These are phyloP conservation scores for Dicorynia guianensis DNA, from an alignment of 306 rosid genomes.

Conservation along the genomic window DNA sequence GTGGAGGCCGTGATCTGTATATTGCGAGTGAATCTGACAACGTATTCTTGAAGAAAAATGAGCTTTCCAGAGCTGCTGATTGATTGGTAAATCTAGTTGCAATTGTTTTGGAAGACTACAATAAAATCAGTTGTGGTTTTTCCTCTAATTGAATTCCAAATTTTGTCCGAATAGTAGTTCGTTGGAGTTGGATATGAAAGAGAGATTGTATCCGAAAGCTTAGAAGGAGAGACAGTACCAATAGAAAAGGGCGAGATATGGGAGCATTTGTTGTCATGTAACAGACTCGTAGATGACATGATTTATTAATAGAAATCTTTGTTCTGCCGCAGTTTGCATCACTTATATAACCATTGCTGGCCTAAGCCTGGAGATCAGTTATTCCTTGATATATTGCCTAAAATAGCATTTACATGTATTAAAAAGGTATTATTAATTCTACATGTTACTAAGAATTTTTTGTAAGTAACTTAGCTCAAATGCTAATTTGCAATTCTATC, in stretches of 20 bases:
- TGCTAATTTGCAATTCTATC: too few relatives aligned
- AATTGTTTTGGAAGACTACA: constrained; percentile 56
- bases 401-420: too few relatives aligned
- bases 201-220: constrained; percentile 38
- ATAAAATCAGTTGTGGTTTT: constrained; percentile 43
- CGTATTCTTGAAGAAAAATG: constrained; percentile 54
- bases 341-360: too few relatives aligned
- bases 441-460: too few relatives aligned
- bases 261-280: constrained; percentile 17
- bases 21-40: constrained; percentile 62
- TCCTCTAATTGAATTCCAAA: constrained; percentile 42
- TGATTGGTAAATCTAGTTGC: constrained; percentile 51
- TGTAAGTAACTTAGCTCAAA: too few relatives aligned
- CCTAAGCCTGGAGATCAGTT: too few relatives aligned
- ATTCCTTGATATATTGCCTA: too few relatives aligned
- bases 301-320: constrained; percentile 32
- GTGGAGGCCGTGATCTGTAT: constrained; percentile 67
- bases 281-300: constrained; percentile 27
- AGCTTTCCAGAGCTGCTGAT: constrained; percentile 40
- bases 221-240: constrained; percentile 26
- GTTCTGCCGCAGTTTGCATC: background rate
- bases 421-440: too few relatives aligned
- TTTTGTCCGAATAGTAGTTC: constrained; percentile 44
- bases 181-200: constrained; percentile 49
- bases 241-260: constrained; percentile 31